A percentile compares a stretch with the other conserved stretches of the same genome.
These are phyloP conservation scores for Xylariaceae sp. DNA, from an alignment of 2,329 filamentous ascomycete species.

Conservation along the genomic window DNA sequence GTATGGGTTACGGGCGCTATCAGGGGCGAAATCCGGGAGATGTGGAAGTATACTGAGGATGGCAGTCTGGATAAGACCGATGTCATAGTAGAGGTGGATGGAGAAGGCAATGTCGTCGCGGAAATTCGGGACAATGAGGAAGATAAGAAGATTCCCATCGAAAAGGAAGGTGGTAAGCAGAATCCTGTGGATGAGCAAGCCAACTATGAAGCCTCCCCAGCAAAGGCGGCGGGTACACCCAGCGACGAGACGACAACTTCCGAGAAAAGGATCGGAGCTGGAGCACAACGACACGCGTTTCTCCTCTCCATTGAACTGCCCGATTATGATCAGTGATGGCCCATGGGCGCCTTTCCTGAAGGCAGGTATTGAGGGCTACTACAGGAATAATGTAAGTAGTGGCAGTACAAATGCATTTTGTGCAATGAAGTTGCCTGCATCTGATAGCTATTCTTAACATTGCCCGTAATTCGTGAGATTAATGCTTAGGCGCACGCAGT, in stretches of 20 bases:
- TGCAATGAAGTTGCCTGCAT: background rate
- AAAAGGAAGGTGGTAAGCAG: conserved; percentile 34
- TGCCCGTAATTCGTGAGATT: too few relatives aligned
- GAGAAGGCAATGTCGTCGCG: conserved; percentile 44
- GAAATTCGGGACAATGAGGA: conserved; percentile 38
- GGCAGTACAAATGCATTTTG: background rate
- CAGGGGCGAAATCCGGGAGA: conserved; percentile 65
- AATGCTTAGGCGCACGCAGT: too few relatives aligned
- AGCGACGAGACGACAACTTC: conserved; percentile 9
- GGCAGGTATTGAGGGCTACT: background rate
- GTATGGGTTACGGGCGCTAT: conserved; percentile 69
- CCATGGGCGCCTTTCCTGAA: background rate
- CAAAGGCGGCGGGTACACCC: conserved; percentile 24
- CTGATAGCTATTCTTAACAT: too few relatives aligned
- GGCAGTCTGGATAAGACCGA: conserved; percentile 53
- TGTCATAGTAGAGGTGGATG: conserved; percentile 52
- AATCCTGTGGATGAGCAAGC: conserved; percentile 7
- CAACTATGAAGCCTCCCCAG: conserved; percentile 3
- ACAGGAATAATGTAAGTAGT: background rate
- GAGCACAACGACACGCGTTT: conserved; percentile 23
- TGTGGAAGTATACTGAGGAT: conserved; percentile 82
- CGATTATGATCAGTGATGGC: conserved; percentile 4
- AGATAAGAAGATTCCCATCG: conserved; percentile 28
- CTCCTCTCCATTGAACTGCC: conserved; percentile 33
- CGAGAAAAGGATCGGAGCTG: conserved; percentile 12